Percentiles rank a stretch among this genome's conserved stretches.
Evolutionary conservation across 2,329 filamentous ascomycete species (phyloP).

Genomic region (Alternaria triticimaculans): DNA sequence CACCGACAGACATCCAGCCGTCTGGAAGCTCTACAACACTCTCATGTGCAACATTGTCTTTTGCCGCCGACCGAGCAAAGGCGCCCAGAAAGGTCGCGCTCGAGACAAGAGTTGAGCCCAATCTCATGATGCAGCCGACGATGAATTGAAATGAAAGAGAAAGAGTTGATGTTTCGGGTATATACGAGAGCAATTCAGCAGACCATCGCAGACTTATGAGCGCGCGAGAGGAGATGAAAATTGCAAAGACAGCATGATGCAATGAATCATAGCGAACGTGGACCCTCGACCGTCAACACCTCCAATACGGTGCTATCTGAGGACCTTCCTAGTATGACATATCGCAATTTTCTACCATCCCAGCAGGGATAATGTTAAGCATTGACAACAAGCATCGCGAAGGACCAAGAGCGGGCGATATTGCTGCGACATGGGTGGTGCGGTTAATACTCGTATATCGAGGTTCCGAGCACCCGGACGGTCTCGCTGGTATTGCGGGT

Average conservation of each 20-base stretch:
- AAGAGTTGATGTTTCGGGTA: background rate
- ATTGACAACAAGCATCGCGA: background rate
- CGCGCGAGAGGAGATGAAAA: background rate
- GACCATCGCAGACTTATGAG: background rate
- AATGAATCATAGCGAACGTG: background rate
- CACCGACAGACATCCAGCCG: background rate
- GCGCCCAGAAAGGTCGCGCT: background rate
- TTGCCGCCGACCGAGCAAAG: background rate
- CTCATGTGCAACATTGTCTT: background rate
- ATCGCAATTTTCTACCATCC: background rate
- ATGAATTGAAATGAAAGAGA: background rate
- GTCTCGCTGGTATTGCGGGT: background rate
- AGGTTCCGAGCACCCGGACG: background rate
- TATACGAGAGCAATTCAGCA: background rate
- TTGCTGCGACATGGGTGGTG: background rate
- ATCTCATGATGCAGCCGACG: background rate
- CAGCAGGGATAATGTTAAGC: background rate
- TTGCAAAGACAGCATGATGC: background rate
- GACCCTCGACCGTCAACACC: background rate
- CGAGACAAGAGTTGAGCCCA: background rate
- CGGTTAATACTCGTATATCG: background rate
- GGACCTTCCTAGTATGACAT: background rate
- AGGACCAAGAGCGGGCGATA: background rate
- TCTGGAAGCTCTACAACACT: background rate
- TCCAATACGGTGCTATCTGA: background rate